These are phyloP conservation scores for Kodamaea sp. DNA, from an alignment of 1,139 yeast species.

Conservation along the genomic window DNA sequence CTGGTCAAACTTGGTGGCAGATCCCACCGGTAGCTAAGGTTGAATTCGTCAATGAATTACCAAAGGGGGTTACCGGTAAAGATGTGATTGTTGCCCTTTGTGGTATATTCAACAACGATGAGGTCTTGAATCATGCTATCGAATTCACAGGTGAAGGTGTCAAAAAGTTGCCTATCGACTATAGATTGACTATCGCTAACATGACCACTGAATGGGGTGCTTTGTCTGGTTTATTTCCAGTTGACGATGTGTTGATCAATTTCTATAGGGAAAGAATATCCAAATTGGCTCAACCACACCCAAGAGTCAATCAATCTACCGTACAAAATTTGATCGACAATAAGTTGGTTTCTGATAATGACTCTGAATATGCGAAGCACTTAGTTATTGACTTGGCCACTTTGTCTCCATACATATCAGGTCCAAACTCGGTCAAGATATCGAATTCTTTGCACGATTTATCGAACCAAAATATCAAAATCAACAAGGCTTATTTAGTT, in stretches of 20 bases:
- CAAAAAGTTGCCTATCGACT: conserved; percentile 72
- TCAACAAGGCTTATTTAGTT: conserved; percentile 94
- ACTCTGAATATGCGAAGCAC: conserved; percentile 84
- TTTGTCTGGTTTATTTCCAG: conserved; percentile 91
- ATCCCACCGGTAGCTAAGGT: conserved; percentile 98
- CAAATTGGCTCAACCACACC: conserved; percentile 75
- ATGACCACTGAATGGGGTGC: conserved; percentile 99
- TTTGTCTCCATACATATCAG: conserved; percentile 87
- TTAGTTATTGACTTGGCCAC: conserved; percentile 78
- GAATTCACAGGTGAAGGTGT: conserved; percentile 93
- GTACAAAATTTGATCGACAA: conserved; percentile 47
- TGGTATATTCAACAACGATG: conserved; percentile 92
- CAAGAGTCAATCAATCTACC: conserved; percentile 68
- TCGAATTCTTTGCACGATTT: conserved; percentile 75
- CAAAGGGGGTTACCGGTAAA: conserved; percentile 88
- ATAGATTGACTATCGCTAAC: conserved; percentile 92
- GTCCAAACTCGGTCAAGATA: conserved; percentile 95
- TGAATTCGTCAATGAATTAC: conserved; percentile 76
- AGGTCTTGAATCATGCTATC: conserved; percentile 94
- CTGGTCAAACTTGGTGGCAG: conserved; percentile 99
- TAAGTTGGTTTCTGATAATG: conserved; percentile 57
- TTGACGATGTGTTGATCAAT: conserved; percentile 69
- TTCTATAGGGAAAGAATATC: conserved; percentile 72
- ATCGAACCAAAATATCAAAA: conserved; percentile 66
- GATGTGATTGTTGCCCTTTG: conserved; percentile 96